Evolutionary conservation across 2,329 filamentous ascomycete species (phyloP).

Genomic region (Bipolaris oryzae): DNA sequence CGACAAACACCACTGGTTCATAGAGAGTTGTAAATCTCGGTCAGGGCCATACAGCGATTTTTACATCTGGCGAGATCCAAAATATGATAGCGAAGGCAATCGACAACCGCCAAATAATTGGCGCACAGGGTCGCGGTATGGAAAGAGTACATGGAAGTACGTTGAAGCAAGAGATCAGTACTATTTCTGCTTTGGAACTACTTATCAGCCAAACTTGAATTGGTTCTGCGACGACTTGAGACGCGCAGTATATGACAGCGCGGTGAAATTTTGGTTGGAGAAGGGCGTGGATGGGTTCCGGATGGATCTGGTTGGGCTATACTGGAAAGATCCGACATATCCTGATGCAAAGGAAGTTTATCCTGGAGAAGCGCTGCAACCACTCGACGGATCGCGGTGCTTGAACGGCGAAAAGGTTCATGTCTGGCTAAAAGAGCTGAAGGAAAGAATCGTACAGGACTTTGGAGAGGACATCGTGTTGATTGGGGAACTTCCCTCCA

Average conservation of each 20-base stretch:
- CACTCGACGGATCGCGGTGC: background rate
- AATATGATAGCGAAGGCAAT: conserved; percentile 60
- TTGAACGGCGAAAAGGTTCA: conserved; percentile 1
- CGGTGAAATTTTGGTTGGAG: background rate
- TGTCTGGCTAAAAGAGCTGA: background rate
- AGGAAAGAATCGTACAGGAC: background rate
- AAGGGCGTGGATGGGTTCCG: background rate
- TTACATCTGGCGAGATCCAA: conserved; percentile 70
- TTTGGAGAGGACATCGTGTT: background rate
- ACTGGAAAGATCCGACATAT: conserved; percentile 1
- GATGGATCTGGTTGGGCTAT: conserved; percentile 1
- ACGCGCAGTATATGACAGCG: background rate
- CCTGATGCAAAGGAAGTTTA: conserved; percentile 3
- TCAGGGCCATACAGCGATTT: conserved; percentile 70
- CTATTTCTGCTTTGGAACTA: conserved; percentile 55
- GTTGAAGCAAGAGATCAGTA: conserved; percentile 39
- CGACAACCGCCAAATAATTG: conserved; percentile 65
- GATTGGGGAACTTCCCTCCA: background rate
- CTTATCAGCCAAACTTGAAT: conserved; percentile 56
- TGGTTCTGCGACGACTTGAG: conserved; percentile 42
- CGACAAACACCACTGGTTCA: conserved; percentile 74
- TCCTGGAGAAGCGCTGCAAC: background rate
- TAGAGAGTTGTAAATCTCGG: conserved; percentile 66
- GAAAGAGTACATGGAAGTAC: conserved; percentile 52
- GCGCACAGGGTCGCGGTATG: conserved; percentile 48